Percentiles rank a stretch among this genome's conserved stretches.
These are phyloP conservation scores for Lathyrus aphaca DNA, from an alignment of 306 rosid genomes.

Conservation along the genomic window DNA sequence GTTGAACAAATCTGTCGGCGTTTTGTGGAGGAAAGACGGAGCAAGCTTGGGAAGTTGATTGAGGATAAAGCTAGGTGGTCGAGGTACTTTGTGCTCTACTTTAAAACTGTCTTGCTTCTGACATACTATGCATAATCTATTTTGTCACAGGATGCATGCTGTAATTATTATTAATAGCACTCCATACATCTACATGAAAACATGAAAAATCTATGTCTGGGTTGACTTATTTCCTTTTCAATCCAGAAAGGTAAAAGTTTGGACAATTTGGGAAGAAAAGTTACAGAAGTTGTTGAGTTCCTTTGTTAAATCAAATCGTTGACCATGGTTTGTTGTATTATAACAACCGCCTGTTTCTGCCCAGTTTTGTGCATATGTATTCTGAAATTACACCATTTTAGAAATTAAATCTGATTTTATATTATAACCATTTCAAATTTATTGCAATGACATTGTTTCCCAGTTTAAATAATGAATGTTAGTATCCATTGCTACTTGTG, in stretches of 20 bases:
- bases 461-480: not conserved
- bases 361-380: slow-evolving; percentile 9
- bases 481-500: slow-evolving; percentile 13
- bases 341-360: slow-evolving; percentile 1
- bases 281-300: slow-evolving; percentile 10
- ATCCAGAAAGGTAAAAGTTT: slow-evolving; percentile 24
- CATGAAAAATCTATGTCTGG: slow-evolving; percentile 11
- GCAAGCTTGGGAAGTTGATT: slow-evolving; percentile 85
- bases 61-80: slow-evolving; percentile 98
- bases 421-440: not conserved
- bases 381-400: slow-evolving; percentile 20
- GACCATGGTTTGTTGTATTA: slow-evolving; percentile 32
- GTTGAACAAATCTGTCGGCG: slow-evolving; percentile 99
- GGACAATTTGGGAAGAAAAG: slow-evolving; percentile 1
- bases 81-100: slow-evolving; percentile 56
- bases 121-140: not conserved
- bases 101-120: slow-evolving; percentile 21
- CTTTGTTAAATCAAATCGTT: slow-evolving; percentile 24
- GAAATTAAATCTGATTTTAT: slow-evolving; percentile 21
- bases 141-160: slow-evolving; percentile 13
- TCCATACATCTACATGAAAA: not conserved
- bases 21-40: slow-evolving; percentile 95
- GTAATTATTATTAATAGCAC: not conserved
- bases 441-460: slow-evolving; percentile 10
- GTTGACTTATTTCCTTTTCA: slow-evolving; percentile 19